Base-by-base conservation (phyloP, 1,284 basidiomycete genomes). In the Amylostereum chailletii region DNA sequence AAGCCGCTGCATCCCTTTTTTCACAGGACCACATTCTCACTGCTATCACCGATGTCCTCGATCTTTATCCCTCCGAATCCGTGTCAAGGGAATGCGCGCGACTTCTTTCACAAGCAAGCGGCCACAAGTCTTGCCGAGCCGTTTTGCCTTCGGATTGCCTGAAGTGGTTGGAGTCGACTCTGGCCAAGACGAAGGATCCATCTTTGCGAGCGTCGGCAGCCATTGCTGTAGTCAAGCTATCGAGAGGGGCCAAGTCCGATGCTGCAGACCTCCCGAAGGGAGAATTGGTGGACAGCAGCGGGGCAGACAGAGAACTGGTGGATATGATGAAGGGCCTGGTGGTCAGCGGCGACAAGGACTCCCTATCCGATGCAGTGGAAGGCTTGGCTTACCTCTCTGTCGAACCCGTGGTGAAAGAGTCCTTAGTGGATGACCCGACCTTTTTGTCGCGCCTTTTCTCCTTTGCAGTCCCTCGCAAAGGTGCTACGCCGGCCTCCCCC, bases 371-470 rank as follows among this genome's bases (percentile, higher is more conserved):
- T 55, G 82, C 81, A 5, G 70, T 94, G 19, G 93, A 96, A 67
- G 90, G 85, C 0, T 67, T 96, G 47, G 87, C 87, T 5, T 89
- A 94, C 63, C 77, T 93, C 50, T 88, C 82, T 52, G 69, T 77
- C 34, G 77, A 82, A 53, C 72, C 88, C 0, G 55, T 65, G 1
- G 71, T 89, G 55, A 90, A 90, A 64, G 82, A 85, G 54, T 61
- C 64, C 33, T 66, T 94, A 41, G 76, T 81, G 10, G 67, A 67
- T 10, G 76, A 85, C 54, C 33, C 69, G 0, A 54, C 60, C 1
- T 83, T 93, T 60, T 69, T 92, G 42, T 71, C 71, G 45, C 67
- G 71, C 33, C 71, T 94, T 4, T 81, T 90, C 59, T 63, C 75
- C 49, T 62, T 85, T 55, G 62, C 83, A 57, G 74, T 86, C 42